phyloP scores from a whole-genome alignment of 768 basidiomycete species.

The Chalciporus piperatus region DNA sequence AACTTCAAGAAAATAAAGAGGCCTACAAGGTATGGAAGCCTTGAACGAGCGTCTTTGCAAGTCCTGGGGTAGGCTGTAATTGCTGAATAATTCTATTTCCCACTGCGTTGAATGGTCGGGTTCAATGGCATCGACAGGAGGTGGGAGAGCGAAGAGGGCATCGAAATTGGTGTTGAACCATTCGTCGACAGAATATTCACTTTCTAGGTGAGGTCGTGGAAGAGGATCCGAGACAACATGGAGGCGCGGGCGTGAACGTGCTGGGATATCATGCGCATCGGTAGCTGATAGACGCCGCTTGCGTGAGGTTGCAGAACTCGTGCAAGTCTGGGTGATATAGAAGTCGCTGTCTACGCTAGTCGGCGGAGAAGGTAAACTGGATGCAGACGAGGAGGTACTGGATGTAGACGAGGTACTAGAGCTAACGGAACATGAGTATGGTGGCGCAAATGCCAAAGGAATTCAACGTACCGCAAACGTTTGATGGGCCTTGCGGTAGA shows the following conservation, averaged over 20 bases:
- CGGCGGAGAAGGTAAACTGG: background rate
- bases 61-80: constrained; percentile 19
- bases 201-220: constrained; percentile 10
- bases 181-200: constrained; percentile 28
- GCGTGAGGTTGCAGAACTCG: too few species aligned
- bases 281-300: constrained; percentile 40
- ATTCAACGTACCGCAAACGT: constrained; percentile 28
- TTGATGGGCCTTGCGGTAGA: constrained; percentile 12
- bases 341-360: background rate
- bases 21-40: background rate
- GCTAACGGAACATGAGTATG: too few species aligned
- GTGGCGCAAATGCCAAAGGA: too few species aligned
- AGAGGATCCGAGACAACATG: constrained; percentile 33
- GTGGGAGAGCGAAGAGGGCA: constrained; percentile 27
- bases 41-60: background rate
- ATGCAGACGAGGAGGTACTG: too few species aligned
- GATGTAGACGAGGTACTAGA: too few species aligned
- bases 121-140: constrained; percentile 18
- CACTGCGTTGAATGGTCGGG: constrained; percentile 26
- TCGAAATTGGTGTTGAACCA: constrained; percentile 35
- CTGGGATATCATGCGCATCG: constrained; percentile 18
- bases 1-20: too few species aligned
- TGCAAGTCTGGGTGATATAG: too few species aligned
- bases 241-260: constrained; percentile 29
- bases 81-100: constrained; percentile 34